Evolutionary conservation across 2,329 filamentous ascomycete species (phyloP), one percentile per base, ranked within the genome.

Genomic region (Neophaeococcomyces mojaviensis): DNA sequence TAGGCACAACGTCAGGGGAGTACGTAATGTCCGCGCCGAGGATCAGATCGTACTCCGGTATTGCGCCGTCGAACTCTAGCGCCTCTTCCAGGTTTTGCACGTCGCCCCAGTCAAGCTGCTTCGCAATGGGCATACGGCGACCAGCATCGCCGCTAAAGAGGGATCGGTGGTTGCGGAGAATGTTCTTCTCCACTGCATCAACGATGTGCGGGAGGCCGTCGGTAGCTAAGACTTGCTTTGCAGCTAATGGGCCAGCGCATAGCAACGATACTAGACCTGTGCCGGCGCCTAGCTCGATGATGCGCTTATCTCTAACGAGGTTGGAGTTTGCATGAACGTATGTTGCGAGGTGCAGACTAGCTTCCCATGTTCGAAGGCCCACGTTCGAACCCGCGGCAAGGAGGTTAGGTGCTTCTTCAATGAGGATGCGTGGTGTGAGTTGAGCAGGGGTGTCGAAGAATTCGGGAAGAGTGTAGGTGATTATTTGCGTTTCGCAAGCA

Each of bases 321-420:
- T 19, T 15, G 2, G 43, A 24, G 28, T 31, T 39, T 6, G 16
- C 5, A 19, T 39, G 30, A 2, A 85, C 68, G 57, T 78, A 84
- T 2, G 75, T 71, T 8, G 72, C 80, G 1, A 85, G 71, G 54
- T 82, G 76, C 3, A 85, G 65, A 5, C 81, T 77, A 3, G 78
- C 81, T 63, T 84, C 81, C 82, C 82, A 85, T 2, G 82, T 86
- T 31, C 81, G 73, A 39, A 81, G 76, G 0, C 82, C 82, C 0
- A 81, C 84, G 1, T 77, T 82, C 8, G 77, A 74, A 4, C 54
- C 52, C 37, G 42, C 48, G 2, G 52, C 54, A 10, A 56, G 49
- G 10, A 57, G 49, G 41, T 56, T 55, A 22, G 47, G 49, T 9
- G 52, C 48, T 46, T 57, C 55, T 13, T 55, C 45, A 36, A 57